These are phyloP conservation scores for Quercus engelmannii DNA, from an alignment of 306 rosid species.

Conservation along the genomic window DNA sequence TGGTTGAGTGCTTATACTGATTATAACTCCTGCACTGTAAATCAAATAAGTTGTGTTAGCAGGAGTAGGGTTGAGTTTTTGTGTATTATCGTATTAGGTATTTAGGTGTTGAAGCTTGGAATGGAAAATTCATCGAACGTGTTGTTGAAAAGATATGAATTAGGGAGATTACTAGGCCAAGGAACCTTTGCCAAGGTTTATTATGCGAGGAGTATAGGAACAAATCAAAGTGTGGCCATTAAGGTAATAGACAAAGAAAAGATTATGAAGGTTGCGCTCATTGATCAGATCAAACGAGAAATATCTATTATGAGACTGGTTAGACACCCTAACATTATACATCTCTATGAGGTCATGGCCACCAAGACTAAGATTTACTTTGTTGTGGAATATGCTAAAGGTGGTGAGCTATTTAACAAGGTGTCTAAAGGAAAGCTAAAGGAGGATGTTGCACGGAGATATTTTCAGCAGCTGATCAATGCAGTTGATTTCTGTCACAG, in stretches of 20 bases:
- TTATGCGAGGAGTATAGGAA: slow-evolving; percentile 59
- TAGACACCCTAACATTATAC: slow-evolving; percentile 72
- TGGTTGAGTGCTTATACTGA: slow-evolving; percentile 48
- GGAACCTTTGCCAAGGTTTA: slow-evolving; percentile 88
- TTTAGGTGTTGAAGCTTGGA: slow-evolving; percentile 8
- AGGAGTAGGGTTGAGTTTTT: slow-evolving; percentile 18
- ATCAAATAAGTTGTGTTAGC: slow-evolving; percentile 20
- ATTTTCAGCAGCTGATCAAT: slow-evolving; percentile 69
- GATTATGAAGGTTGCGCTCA: slow-evolving; percentile 48
- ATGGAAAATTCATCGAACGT: slow-evolving; percentile 61
- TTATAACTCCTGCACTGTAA: slow-evolving; percentile 12
- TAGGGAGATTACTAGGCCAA: slow-evolving; percentile 80
- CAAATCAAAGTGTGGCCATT: slow-evolving; percentile 76
- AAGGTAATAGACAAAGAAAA: slow-evolving; percentile 75
- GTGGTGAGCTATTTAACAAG: slow-evolving; percentile 84
- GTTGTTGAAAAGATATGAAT: slow-evolving; percentile 60
- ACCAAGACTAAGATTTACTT: slow-evolving; percentile 84
- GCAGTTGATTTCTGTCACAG: slow-evolving; percentile 89
- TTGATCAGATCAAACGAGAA: slow-evolving; percentile 68
- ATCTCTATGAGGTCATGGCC: slow-evolving; percentile 86
- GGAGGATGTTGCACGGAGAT: slow-evolving; percentile 64
- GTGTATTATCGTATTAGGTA: slow-evolving; percentile 7
- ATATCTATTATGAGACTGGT: slow-evolving; percentile 73
- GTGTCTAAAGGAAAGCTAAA: slow-evolving; percentile 75
- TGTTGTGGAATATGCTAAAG: slow-evolving; percentile 82